phyloP scores from a whole-genome alignment of 2,329 filamentous ascomycete genomes.

The Atkinsonella texensis region DNA sequence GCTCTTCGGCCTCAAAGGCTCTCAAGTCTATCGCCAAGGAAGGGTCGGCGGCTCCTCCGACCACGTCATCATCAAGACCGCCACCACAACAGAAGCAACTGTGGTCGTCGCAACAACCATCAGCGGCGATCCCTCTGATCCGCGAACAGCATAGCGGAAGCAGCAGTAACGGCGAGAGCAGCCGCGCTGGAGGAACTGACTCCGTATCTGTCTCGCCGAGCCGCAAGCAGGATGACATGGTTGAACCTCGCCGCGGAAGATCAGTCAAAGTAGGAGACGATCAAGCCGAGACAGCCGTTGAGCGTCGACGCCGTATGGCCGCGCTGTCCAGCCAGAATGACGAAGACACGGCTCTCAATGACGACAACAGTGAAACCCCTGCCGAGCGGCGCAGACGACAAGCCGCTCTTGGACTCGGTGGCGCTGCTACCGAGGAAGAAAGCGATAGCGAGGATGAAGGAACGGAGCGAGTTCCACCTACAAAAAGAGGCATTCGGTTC shows the following conservation, averaged over 20 bases:
- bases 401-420: constrained; percentile 54
- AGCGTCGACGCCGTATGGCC: constrained; percentile 52
- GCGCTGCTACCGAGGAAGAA: constrained; percentile 31
- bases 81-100: background rate
- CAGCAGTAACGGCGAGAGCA: constrained; percentile 8
- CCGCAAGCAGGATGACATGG: constrained; percentile 3
- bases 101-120: background rate
- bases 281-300: constrained; percentile 53
- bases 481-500: constrained; percentile 47
- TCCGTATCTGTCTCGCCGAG: constrained; percentile 11
- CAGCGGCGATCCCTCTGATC: constrained; percentile 10
- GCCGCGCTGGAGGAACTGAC: constrained; percentile 10
- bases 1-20: constrained; percentile 33
- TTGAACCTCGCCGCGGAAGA: constrained; percentile 2
- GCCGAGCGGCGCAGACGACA: constrained; percentile 63
- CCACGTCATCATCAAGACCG: constrained; percentile 1
- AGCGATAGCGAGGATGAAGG: constrained; percentile 45
- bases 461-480: constrained; percentile 37
- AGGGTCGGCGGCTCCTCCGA: constrained; percentile 14
- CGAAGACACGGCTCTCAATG: constrained; percentile 7
- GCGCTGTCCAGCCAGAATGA: constrained; percentile 33
- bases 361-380: constrained; percentile 49
- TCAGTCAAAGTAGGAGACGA: constrained; percentile 8
- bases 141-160: constrained; percentile 10
- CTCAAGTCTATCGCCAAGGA: constrained; percentile 39